Evolutionary conservation across 2,329 filamentous ascomycete genomes (phyloP).

Genomic region (Fusarium sp.): DNA sequence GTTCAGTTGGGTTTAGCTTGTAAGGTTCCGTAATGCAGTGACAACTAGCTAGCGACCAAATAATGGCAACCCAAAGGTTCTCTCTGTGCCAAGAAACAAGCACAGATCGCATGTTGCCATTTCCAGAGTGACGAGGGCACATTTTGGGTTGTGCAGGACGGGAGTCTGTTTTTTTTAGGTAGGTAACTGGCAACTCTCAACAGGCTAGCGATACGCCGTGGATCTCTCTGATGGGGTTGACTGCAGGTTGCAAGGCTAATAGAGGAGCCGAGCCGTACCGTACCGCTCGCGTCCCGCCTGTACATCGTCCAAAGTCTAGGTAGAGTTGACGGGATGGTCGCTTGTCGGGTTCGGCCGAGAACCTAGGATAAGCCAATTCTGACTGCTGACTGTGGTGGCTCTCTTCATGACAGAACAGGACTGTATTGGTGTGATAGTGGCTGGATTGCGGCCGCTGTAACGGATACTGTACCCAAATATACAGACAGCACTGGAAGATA

Average conservation of each 20-base stretch:
- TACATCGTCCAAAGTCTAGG: conserved; percentile 38
- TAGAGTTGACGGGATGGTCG: conserved; percentile 12
- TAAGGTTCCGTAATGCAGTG: conserved; percentile 1
- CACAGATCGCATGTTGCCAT: neutral
- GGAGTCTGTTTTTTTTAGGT: conserved; percentile 3
- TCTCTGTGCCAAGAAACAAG: conserved; percentile 9
- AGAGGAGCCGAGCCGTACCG: conserved; percentile 48
- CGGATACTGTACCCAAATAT: conserved; percentile 17
- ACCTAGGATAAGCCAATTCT: conserved; percentile 24
- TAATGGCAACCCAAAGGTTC: neutral
- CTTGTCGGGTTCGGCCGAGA: conserved; percentile 38
- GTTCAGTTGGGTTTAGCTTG: conserved; percentile 6
- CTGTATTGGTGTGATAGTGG: conserved; percentile 16
- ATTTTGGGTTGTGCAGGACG: conserved; percentile 11
- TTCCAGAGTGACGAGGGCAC: neutral
- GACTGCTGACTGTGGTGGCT: conserved; percentile 4
- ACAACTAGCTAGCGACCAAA: conserved; percentile 4
- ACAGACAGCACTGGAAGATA: neutral
- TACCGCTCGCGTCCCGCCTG: conserved; percentile 43
- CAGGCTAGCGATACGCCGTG: conserved; percentile 23
- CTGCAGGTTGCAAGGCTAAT: conserved; percentile 42
- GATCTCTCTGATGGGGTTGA: conserved; percentile 32
- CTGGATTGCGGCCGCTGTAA: conserved; percentile 16
- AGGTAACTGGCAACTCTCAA: neutral
- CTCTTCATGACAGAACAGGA: neutral